phyloP scores from a whole-genome alignment of 192 early-diverging fungal genomes.

The Podila verticillata region DNA sequence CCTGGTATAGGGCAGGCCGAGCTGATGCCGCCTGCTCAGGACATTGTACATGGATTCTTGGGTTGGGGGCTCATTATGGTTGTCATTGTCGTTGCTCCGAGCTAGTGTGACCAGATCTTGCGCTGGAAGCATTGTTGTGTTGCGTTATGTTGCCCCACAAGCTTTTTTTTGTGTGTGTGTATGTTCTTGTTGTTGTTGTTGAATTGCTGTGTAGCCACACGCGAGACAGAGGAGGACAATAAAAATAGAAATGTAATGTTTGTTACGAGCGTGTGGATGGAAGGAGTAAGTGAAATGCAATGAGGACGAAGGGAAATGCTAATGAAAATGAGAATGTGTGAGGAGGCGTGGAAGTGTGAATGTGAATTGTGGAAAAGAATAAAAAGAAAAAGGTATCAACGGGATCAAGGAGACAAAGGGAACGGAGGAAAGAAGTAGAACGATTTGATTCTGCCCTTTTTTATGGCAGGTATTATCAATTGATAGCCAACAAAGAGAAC shows the following conservation, averaged over 20 bases:
- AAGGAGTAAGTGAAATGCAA: background rate
- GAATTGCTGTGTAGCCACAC: background rate
- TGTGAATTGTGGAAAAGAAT: background rate
- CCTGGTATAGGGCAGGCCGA: slow-evolving; percentile 62
- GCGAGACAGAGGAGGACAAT: background rate
- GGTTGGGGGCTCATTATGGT: slow-evolving; percentile 28
- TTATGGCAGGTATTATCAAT: too few species aligned
- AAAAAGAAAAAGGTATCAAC: background rate
- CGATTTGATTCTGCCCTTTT: too few species aligned
- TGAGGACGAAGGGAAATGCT: background rate
- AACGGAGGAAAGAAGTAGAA: too few species aligned
- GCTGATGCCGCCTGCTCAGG: slow-evolving; percentile 36
- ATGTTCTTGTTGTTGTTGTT: background rate
- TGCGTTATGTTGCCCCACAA: background rate
- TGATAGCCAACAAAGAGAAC: too few species aligned
- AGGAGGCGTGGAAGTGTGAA: background rate
- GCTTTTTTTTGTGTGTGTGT: background rate
- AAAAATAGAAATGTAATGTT: background rate
- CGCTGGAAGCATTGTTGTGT: slow-evolving; percentile 23
- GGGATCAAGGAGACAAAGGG: too few species aligned
- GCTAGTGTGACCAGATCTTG: slow-evolving; percentile 47
- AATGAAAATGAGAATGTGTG: background rate
- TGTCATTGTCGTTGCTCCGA: slow-evolving; percentile 23
- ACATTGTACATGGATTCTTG: slow-evolving; percentile 39
- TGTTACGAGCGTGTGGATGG: background rate